Percentiles rank a stretch among this genome's conserved stretches.
Evolutionary conservation across 1,284 basidiomycete species (phyloP).

Genomic region (Leccinum huronense): DNA sequence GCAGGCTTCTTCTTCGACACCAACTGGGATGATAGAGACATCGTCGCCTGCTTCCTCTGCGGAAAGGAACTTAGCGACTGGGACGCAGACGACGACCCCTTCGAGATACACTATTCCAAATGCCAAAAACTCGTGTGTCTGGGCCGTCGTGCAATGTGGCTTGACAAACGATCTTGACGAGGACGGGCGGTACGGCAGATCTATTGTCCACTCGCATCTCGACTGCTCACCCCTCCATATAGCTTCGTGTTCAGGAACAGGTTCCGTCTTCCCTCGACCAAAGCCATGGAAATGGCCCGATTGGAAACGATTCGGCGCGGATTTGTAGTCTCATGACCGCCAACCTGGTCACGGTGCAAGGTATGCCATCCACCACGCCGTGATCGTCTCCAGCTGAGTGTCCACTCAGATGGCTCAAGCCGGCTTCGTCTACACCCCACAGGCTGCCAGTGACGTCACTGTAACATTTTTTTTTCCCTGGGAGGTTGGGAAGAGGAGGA

Average conservation of each 20-base stretch:
- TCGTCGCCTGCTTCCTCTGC: slow-evolving; percentile 75
- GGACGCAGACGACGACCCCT: slow-evolving; percentile 79
- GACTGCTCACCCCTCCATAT: slow-evolving; percentile 4
- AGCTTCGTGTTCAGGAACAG: slow-evolving; percentile 59
- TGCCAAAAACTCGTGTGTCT: slow-evolving; percentile 63
- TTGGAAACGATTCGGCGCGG: slow-evolving; percentile 63
- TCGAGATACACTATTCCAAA: slow-evolving; percentile 70
- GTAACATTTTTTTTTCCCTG: slow-evolving; percentile 73
- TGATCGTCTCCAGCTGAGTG: slow-evolving; percentile 7
- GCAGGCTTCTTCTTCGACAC: slow-evolving; percentile 83
- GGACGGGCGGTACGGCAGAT: slow-evolving; percentile 51
- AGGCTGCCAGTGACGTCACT: slow-evolving; percentile 62
- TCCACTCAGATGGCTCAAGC: slow-evolving; percentile 71
- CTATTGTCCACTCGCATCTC: not conserved
- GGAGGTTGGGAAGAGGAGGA: slow-evolving; percentile 81
- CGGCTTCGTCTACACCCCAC: slow-evolving; percentile 76
- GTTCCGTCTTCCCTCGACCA: slow-evolving; percentile 61
- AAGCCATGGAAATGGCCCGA: slow-evolving; percentile 65
- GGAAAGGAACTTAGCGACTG: slow-evolving; percentile 74
- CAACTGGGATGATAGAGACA: slow-evolving; percentile 59
- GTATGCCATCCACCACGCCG: slow-evolving; percentile 40
- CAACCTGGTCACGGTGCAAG: slow-evolving; percentile 63
- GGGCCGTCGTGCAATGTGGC: slow-evolving; percentile 76
- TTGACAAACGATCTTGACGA: slow-evolving; percentile 53
- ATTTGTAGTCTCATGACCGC: slow-evolving; percentile 72